Percentiles rank a stretch among this genome's conserved stretches.
These are phyloP conservation scores for Russula ochroleuca DNA, from an alignment of 768 basidiomycete species.

Conservation along the genomic window DNA sequence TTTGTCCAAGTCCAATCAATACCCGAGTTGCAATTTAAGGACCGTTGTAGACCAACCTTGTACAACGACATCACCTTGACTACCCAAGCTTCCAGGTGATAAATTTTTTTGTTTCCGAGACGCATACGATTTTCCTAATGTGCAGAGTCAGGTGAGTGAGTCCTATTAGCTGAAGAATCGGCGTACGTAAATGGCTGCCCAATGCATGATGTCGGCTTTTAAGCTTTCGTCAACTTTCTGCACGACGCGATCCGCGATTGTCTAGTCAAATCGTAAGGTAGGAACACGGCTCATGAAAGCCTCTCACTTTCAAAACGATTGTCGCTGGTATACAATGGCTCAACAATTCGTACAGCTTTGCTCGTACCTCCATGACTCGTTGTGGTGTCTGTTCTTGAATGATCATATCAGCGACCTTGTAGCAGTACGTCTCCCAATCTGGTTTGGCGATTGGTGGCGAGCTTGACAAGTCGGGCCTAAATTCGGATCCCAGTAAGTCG, in stretches of 20 bases:
- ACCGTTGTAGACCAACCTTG: conserved; percentile 49
- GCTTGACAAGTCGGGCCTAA: conserved; percentile 77
- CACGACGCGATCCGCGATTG: conserved; percentile 82
- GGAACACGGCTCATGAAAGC: not conserved
- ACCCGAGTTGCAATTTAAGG: not conserved
- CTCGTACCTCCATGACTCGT: conserved; percentile 85
- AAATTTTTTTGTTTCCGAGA: conserved; percentile 90
- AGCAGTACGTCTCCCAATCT: conserved; percentile 99
- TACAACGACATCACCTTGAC: conserved; percentile 92
- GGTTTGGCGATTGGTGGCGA: conserved; percentile 85
- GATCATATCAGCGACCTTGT: conserved; percentile 87
- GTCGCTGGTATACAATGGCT: conserved; percentile 97
- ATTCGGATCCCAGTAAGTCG: conserved; percentile 3
- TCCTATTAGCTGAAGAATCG: not conserved
- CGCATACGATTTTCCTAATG: conserved; percentile 91
- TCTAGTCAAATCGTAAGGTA: conserved; percentile 45
- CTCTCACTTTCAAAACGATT: conserved; percentile 77
- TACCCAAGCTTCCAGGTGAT: conserved; percentile 96
- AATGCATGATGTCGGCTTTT: conserved; percentile 93
- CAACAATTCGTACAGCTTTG: conserved; percentile 91
- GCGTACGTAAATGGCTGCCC: conserved; percentile 94
- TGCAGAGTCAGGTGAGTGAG: not conserved
- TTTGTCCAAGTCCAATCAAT: conserved; percentile 8
- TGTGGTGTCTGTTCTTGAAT: conserved; percentile 85
- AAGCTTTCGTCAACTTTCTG: conserved; percentile 85